Base-by-base conservation (phyloP, 768 basidiomycete genomes). In the Hericium erinaceus region DNA sequence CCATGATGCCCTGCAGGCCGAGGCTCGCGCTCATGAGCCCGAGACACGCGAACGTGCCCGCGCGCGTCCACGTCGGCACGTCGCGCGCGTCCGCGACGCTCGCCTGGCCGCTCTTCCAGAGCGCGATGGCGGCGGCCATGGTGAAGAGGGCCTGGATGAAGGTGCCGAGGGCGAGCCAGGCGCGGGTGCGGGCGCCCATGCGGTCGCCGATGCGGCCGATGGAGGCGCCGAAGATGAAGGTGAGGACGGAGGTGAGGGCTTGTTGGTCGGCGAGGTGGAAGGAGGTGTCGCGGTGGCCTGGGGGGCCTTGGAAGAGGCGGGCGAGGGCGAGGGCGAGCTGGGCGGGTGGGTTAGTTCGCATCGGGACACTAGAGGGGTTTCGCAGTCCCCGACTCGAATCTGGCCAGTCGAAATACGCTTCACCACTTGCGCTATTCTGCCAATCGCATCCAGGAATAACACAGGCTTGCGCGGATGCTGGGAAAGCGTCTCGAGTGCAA, bases 191-290 rank as follows among this genome's bases (percentile, higher is more conserved):
- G 10, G 81, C 65, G 0, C 92, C 92, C 24, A 93, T 77, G 57
- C 76, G 76, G 71, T 95, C 90, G n/a, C 92, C 91, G n/a, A 89
- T 67, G 22, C 91, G 84, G 0, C 92, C 92, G 55, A 91, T 52
- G 68, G 80, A 83, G n/a, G 90, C 81, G 7, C 92, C 92, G 10
- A 75, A 57, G 61, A 88, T 77, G 78, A 94, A 94, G n/a, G 81
- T 69, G 57, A 89, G 65, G 11, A 94, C 70, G n/a, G 89, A 91
- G 39, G 80, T 82, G 55, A 95, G 74, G 15, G 92, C 92, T 68
- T 92, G 91, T 68, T 83, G 84, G 64, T 97, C 93, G 2, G 90
- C 78, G 56, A 79, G 79, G 69, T 90, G 90, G 74, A 95, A 93
- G 0, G 77, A 69, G 15, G 66, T 66, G 65, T 87, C 81, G 44